Evolutionary conservation across 192 early-diverging fungal species (phyloP).

Genomic region (Rhizophagus prolifer): DNA sequence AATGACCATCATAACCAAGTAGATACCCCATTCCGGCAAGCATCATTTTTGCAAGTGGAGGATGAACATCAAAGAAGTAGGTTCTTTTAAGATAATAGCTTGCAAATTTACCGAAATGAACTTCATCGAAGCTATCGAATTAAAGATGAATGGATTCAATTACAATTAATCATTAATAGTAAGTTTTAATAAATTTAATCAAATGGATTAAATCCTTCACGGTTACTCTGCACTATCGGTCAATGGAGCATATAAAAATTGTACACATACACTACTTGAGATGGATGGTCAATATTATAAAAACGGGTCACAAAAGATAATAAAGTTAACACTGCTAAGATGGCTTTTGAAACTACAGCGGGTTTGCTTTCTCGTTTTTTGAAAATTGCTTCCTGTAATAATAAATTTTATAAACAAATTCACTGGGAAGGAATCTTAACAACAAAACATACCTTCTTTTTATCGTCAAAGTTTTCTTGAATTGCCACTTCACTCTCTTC

Average conservation of each 20-base stretch:
- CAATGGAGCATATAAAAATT: no score
- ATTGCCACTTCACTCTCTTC: no score
- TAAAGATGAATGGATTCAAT: background rate
- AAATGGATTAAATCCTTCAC: background rate
- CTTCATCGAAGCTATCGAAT: conserved; percentile 88
- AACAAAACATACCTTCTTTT: background rate
- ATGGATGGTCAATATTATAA: conserved; percentile 67
- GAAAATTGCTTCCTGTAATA: background rate
- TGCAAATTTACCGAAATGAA: conserved; percentile 99
- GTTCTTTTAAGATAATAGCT: conserved; percentile 83
- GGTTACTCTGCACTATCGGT: no score
- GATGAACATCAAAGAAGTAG: conserved; percentile 98
- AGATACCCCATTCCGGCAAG: conserved; percentile 79
- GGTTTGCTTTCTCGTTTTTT: background rate
- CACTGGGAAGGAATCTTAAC: background rate
- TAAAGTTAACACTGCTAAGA: conserved; percentile 36
- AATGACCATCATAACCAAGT: conserved; percentile 94
- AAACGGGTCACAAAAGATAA: conserved; percentile 65
- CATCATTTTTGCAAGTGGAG: conserved; percentile 92
- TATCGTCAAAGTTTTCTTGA: background rate
- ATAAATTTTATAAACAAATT: background rate
- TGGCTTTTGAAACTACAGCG: background rate
- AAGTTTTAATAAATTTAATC: background rate
- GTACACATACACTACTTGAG: conserved; percentile 67
- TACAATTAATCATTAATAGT: background rate